phyloP scores from a whole-genome alignment of 139 green algal species.

The Ostreobium quekettii region DNA sequence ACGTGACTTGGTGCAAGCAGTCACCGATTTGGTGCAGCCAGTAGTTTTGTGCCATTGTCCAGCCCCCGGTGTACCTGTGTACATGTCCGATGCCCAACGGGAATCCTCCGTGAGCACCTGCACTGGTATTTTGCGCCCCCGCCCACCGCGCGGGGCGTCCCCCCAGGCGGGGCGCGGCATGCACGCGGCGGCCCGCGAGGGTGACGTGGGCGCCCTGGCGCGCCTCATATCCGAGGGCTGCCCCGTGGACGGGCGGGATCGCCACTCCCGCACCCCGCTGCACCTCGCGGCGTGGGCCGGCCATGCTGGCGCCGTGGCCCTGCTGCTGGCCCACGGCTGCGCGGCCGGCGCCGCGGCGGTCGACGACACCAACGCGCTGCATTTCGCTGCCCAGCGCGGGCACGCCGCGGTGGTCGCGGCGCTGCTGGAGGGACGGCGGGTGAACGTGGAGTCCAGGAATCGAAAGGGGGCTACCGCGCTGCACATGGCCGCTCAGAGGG shows the following conservation, averaged over 20 bases:
- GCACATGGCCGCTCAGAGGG: neutral
- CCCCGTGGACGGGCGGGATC: neutral
- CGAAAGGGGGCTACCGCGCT: neutral
- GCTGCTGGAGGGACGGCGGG: slow-evolving; percentile 39
- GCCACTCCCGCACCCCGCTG: neutral
- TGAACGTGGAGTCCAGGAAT: neutral
- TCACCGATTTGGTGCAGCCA: no score
- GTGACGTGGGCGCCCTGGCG: neutral
- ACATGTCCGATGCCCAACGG: no score
- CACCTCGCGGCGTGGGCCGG: neutral
- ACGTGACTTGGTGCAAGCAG: no score
- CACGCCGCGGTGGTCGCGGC: slow-evolving; percentile 82
- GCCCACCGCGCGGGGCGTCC: no score
- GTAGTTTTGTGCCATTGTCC: no score
- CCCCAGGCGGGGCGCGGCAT: no score
- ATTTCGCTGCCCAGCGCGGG: slow-evolving; percentile 87
- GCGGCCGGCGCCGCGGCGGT: slow-evolving; percentile 17
- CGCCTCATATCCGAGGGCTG: neutral
- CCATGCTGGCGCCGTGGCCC: neutral
- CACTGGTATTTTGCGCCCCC: no score
- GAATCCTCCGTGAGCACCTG: no score
- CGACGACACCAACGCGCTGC: slow-evolving; percentile 85
- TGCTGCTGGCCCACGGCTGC: neutral
- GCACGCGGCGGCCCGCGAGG: neutral
- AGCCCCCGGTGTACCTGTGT: no score